Percentiles rank a stretch among this genome's conserved stretches.
These are phyloP conservation scores for Aspergillus ochraceoroseus DNA, from an alignment of 2,329 filamentous ascomycete species.

Conservation along the genomic window DNA sequence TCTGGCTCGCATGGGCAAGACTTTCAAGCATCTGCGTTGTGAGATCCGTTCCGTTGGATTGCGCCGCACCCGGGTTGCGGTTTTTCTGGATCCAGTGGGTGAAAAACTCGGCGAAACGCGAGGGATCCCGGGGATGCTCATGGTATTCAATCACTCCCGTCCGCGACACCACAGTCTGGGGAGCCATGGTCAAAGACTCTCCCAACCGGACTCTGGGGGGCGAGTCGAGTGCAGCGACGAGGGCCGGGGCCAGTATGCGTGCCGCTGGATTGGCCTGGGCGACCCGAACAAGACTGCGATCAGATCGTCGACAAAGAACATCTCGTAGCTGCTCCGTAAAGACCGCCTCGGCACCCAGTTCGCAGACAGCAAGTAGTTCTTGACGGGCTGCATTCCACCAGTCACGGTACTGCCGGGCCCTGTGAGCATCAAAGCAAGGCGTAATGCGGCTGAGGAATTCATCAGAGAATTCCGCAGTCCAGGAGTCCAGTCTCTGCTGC, in stretches of 20 bases:
- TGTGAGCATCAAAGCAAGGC: constrained; percentile 2
- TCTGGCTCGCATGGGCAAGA: background rate
- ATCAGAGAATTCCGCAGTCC: constrained; percentile 5
- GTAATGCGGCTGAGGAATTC: constrained; percentile 2
- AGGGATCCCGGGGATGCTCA: background rate
- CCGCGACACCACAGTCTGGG: background rate
- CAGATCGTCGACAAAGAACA: background rate
- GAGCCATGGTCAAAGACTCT: background rate
- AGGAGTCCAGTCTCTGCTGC: constrained; percentile 1
- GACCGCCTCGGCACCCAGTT: background rate
- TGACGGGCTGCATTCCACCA: constrained; percentile 9
- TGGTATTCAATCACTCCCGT: constrained; percentile 2
- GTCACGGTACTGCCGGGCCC: constrained; percentile 4
- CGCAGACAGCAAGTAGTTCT: background rate
- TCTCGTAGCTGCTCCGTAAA: background rate
- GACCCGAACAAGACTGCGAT: background rate
- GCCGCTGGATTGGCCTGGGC: background rate
- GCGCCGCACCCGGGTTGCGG: background rate
- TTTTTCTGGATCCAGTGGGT: background rate
- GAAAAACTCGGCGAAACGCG: background rate
- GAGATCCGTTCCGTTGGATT: background rate
- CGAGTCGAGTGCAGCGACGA: background rate
- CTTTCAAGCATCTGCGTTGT: background rate
- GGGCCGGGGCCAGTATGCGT: background rate
- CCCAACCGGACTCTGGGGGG: background rate